These are phyloP conservation scores for Pestalotiopsis sp. DNA, from an alignment of 2,329 filamentous ascomycete species.

Conservation along the genomic window DNA sequence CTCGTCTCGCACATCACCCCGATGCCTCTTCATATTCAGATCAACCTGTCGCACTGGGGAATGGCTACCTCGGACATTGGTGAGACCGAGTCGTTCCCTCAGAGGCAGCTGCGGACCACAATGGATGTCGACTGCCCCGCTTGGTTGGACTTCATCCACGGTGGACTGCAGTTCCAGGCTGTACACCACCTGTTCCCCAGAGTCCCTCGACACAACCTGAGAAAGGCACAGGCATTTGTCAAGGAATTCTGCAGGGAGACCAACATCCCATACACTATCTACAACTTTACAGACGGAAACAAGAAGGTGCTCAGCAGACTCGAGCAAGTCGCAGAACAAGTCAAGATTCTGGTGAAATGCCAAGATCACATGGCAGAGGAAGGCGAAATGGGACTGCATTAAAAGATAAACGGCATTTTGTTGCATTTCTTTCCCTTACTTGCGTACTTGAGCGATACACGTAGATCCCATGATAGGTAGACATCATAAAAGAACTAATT, in stretches of 20 bases:
- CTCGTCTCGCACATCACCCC: slow-evolving; percentile 67
- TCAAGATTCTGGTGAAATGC: slow-evolving; percentile 61
- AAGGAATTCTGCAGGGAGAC: slow-evolving; percentile 67
- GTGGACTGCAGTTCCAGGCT: slow-evolving; percentile 73
- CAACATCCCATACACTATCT: slow-evolving; percentile 63
- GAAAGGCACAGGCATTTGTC: slow-evolving; percentile 61
- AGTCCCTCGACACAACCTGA: slow-evolving; percentile 69
- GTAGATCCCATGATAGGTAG: not conserved
- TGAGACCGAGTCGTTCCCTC: slow-evolving; percentile 66
- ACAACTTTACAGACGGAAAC: slow-evolving; percentile 66
- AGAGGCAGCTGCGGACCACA: slow-evolving; percentile 71
- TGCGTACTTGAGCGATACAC: not conserved
- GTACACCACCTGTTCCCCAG: slow-evolving; percentile 73
- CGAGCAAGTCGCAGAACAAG: slow-evolving; percentile 61
- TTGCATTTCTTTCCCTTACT: not conserved
- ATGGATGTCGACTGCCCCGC: slow-evolving; percentile 75
- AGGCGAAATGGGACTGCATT: slow-evolving; percentile 40
- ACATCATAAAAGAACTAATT: not conserved
- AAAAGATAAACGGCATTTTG: not conserved
- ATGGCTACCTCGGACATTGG: slow-evolving; percentile 71
- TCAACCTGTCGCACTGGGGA: slow-evolving; percentile 73
- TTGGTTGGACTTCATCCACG: slow-evolving; percentile 75
- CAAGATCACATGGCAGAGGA: slow-evolving; percentile 53
- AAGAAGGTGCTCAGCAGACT: slow-evolving; percentile 51
- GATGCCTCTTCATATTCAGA: slow-evolving; percentile 71